phyloP scores from a whole-genome alignment of 768 basidiomycete species.

The Amanita muscaria region DNA sequence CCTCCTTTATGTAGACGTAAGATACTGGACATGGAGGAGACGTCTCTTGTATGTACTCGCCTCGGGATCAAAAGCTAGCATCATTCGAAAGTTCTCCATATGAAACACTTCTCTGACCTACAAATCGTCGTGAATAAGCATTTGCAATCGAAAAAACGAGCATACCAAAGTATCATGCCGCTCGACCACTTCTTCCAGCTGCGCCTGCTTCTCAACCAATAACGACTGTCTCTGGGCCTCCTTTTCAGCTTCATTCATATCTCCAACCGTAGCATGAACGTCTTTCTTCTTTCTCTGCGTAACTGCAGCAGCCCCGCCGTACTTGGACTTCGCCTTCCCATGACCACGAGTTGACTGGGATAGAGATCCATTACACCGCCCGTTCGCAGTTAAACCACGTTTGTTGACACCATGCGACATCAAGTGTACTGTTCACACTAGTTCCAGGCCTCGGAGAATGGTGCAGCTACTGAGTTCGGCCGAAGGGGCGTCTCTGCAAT shows the following conservation, averaged over 20 bases:
- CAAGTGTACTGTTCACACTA: neutral
- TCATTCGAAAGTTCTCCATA: constrained; percentile 68
- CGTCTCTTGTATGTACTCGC: constrained; percentile 29
- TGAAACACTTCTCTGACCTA: constrained; percentile 87
- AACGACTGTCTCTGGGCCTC: constrained; percentile 34
- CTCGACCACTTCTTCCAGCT: constrained; percentile 51
- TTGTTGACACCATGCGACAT: constrained; percentile 2
- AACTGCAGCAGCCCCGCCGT: constrained; percentile 4
- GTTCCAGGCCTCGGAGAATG: neutral
- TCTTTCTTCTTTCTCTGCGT: constrained; percentile 10
- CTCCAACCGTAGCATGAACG: constrained; percentile 8
- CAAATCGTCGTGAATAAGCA: constrained; percentile 1
- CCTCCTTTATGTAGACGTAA: constrained; percentile 33
- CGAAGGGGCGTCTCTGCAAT: constrained; percentile 1
- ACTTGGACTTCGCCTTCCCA: constrained; percentile 5
- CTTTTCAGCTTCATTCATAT: constrained; percentile 13
- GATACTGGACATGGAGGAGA: neutral
- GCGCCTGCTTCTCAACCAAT: constrained; percentile 48
- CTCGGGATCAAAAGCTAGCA: constrained; percentile 71
- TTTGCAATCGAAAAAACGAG: constrained; percentile 12
- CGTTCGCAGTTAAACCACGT: constrained; percentile 3
- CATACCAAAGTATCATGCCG: constrained; percentile 70
- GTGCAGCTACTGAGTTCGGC: too few species aligned
- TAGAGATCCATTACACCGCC: constrained; percentile 11
- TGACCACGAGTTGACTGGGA: constrained; percentile 4